Conservation (phyloP, 2,329 filamentous ascomycete species). For the Phaeoacremonium minimum region DNA sequence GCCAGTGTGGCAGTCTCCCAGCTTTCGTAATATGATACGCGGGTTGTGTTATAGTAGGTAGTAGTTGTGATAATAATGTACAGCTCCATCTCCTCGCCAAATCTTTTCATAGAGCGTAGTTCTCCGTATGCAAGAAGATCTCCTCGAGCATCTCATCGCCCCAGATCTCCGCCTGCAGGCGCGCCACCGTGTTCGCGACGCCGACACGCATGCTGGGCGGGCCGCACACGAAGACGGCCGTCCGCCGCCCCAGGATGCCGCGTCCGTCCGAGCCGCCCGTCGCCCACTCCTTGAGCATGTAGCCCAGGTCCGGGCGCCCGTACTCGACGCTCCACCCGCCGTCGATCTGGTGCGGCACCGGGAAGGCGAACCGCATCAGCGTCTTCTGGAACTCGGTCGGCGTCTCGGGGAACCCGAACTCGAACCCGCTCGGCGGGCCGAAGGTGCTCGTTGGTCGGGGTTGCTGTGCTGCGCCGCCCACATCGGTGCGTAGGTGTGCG, state of each 20-base stretch:
- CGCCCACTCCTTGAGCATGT: conserved; percentile 79
- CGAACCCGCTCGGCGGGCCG: conserved; percentile 60
- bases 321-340: conserved; percentile 92
- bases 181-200: conserved; percentile 80
- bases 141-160: conserved; percentile 75
- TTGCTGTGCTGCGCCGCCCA: conserved; percentile 21
- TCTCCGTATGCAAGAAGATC: conserved; percentile 92
- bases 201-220: conserved; percentile 83
- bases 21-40: too few species aligned
- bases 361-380: conserved; percentile 85
- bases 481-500: conserved; percentile 50
- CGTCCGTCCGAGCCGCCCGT: conserved; percentile 62
- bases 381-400: conserved; percentile 87
- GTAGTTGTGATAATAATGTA: too few species aligned
- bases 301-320: conserved; percentile 81
- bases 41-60: too few species aligned
- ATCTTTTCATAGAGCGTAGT: conserved; percentile 86
- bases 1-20: too few species aligned
- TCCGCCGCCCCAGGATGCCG: conserved; percentile 71
- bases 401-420: conserved; percentile 78
- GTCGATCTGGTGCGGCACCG: conserved; percentile 61
- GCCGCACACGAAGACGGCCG: conserved; percentile 90
- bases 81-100: too few species aligned
- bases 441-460: conserved; percentile 51
- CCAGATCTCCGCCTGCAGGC: conserved; percentile 80